Evolutionary conservation across 805 yeast species (phyloP).

Genomic region (Barnettozyma populi): DNA sequence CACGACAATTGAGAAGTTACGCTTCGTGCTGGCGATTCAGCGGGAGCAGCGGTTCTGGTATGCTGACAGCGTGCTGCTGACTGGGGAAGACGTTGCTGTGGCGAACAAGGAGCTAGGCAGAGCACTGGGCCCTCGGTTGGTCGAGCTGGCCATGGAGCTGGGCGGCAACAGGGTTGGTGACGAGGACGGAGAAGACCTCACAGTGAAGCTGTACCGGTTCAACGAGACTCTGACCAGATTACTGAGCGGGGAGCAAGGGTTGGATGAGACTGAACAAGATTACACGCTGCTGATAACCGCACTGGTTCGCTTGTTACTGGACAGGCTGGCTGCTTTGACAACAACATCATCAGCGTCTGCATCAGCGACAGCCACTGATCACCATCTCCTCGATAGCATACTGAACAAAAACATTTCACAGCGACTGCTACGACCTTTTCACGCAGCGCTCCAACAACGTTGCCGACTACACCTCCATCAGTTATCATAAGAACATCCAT

Average conservation of each 20-base stretch:
- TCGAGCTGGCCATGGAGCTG: conserved; percentile 11
- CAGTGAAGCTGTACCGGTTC: conserved; percentile 21
- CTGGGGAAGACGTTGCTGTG: conserved; percentile 19
- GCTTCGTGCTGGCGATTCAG: conserved; percentile 4
- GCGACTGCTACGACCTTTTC: background rate
- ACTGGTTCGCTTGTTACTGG: conserved; percentile 14
- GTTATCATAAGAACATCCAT: background rate
- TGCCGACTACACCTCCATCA: background rate
- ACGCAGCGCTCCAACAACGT: background rate
- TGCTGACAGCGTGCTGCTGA: conserved; percentile 14
- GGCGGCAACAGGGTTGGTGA: conserved; percentile 1
- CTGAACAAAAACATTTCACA: conserved; percentile 7
- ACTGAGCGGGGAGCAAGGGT: conserved; percentile 5
- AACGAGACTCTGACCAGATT: conserved; percentile 24
- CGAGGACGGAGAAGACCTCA: conserved; percentile 7
- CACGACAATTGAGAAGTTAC: conserved; percentile 2
- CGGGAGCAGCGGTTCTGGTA: conserved; percentile 19
- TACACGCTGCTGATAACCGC: conserved; percentile 16
- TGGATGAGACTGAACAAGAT: conserved; percentile 8
- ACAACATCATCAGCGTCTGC: background rate
- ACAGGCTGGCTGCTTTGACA: conserved; percentile 9
- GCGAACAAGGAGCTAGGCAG: conserved; percentile 20
- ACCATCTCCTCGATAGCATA: conserved; percentile 3
- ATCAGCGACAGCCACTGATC: background rate
- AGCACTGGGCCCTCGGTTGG: conserved; percentile 8